Percentiles rank a stretch among this genome's conserved stretches.
These are phyloP conservation scores for Anisodus acutangulus DNA, from an alignment of 257 asterid species.

Conservation along the genomic window DNA sequence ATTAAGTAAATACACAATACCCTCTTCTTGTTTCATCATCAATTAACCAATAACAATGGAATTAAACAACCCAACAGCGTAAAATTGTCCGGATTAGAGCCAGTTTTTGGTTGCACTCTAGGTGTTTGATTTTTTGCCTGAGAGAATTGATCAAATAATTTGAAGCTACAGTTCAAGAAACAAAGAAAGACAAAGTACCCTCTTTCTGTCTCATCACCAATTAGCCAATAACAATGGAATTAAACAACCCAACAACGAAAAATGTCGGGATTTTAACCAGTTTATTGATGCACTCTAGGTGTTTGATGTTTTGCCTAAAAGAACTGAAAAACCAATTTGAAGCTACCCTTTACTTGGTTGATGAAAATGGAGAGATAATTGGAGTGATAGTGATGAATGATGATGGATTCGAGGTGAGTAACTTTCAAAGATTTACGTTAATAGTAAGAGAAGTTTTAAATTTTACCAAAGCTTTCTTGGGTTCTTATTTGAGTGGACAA, in stretches of 20 bases:
- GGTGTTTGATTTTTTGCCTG: conserved; percentile 23
- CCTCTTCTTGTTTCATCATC: conserved; percentile 41
- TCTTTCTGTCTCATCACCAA: too few relatives aligned
- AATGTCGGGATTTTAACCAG: too few relatives aligned
- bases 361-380: background rate
- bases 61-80: too few relatives aligned
- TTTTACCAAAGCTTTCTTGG: conserved; percentile 29
- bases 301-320: too few relatives aligned
- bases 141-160: background rate
- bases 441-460: conserved; percentile 21
- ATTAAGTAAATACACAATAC: conserved; percentile 34
- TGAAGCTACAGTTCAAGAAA: conserved; percentile 22
- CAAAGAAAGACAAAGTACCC: background rate
- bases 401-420: conserved; percentile 39
- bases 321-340: too few relatives aligned
- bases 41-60: background rate
- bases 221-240: too few relatives aligned
- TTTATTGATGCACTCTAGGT: too few relatives aligned
- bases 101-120: background rate
- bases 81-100: too few relatives aligned
- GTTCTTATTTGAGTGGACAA: background rate
- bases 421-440: conserved; percentile 40
- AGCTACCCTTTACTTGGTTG: background rate
- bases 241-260: too few relatives aligned
- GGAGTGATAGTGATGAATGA: background rate